Percentiles rank a stretch among this genome's conserved stretches.
Evolutionary conservation across 257 asterid genomes (phyloP).

Genomic region (Gardenia jasminoides): DNA sequence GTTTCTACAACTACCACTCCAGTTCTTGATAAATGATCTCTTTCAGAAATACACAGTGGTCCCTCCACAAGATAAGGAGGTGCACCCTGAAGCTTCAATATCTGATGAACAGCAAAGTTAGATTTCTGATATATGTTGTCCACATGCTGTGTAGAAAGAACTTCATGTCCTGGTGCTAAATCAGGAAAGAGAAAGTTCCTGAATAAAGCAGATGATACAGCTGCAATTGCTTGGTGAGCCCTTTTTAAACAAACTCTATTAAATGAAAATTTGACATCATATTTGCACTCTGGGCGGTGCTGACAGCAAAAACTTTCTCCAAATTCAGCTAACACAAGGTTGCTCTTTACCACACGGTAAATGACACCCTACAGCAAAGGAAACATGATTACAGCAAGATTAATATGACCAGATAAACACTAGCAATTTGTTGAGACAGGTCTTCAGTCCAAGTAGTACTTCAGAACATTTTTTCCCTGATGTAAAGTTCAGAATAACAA

Average conservation of each 20-base stretch:
- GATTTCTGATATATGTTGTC: background rate
- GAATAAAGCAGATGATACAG: conserved; percentile 8
- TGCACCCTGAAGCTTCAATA: conserved; percentile 22
- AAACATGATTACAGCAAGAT: no score
- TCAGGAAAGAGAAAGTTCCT: conserved; percentile 25
- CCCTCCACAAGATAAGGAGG: conserved; percentile 31
- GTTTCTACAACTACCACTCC: conserved; percentile 12
- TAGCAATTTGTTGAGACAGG: no score
- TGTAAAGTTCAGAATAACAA: no score
- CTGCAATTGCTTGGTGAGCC: conserved; percentile 24
- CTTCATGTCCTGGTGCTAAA: background rate
- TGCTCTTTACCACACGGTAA: no score
- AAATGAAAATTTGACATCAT: conserved; percentile 27
- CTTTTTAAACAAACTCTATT: conserved; percentile 28
- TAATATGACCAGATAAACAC: no score
- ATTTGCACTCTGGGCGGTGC: conserved; percentile 14
- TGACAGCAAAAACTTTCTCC: conserved; percentile 10
- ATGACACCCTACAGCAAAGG: no score
- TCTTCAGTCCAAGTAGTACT: no score
- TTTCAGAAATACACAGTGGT: conserved; percentile 1
- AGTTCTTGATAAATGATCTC: background rate
- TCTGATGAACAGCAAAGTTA: conserved; percentile 8
- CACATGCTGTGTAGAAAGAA: background rate
- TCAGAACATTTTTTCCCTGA: no score
- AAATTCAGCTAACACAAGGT: conserved; percentile 15